Percentiles rank a stretch among this genome's conserved stretches.
phyloP scores from a whole-genome alignment of 148 eudicot genomes.

The Drosera capensis region DNA sequence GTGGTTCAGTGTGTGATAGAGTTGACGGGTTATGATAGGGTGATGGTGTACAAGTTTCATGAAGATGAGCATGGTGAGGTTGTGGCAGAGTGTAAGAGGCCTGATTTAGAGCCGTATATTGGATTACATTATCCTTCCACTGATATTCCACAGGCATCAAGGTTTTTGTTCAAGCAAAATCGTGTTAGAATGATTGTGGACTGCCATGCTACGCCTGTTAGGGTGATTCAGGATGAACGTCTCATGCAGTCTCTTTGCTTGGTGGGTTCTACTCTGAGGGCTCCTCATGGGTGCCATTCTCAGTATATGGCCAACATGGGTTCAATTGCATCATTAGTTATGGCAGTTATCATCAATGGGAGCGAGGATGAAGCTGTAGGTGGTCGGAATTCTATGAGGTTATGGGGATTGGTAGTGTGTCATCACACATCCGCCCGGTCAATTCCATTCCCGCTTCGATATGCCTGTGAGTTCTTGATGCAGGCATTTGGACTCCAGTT shows the following conservation, averaged over 20 bases:
- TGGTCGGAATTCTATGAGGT: conserved; percentile 43
- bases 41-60: conserved; percentile 94
- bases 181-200: conserved; percentile 91
- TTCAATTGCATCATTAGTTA: conserved; percentile 63
- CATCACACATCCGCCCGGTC: conserved; percentile 78
- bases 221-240: conserved; percentile 56
- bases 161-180: conserved; percentile 83
- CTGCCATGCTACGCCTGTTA: conserved; percentile 55
- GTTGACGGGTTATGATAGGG: conserved; percentile 89
- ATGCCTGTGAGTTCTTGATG: conserved; percentile 97
- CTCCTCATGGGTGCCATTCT: conserved; percentile 92
- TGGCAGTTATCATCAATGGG: conserved; percentile 83
- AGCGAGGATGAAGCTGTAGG: conserved; percentile 43
- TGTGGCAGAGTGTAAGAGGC: conserved; percentile 58
- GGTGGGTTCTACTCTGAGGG: conserved; percentile 88
- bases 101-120: conserved; percentile 71
- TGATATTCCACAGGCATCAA: conserved; percentile 91
- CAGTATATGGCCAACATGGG: conserved; percentile 98
- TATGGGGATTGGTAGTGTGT: conserved; percentile 96
- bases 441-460: conserved; percentile 78
- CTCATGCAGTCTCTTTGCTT: conserved; percentile 61
- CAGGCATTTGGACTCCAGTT: conserved; percentile 88
- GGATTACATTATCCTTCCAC: conserved; percentile 97
- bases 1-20: conserved; percentile 72
- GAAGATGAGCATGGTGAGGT: conserved; percentile 99